A percentile compares a stretch with the other conserved stretches of the same genome.
These are phyloP conservation scores for Parafenestella ontariensis DNA, from an alignment of 2,329 filamentous ascomycete genomes.

Conservation along the genomic window DNA sequence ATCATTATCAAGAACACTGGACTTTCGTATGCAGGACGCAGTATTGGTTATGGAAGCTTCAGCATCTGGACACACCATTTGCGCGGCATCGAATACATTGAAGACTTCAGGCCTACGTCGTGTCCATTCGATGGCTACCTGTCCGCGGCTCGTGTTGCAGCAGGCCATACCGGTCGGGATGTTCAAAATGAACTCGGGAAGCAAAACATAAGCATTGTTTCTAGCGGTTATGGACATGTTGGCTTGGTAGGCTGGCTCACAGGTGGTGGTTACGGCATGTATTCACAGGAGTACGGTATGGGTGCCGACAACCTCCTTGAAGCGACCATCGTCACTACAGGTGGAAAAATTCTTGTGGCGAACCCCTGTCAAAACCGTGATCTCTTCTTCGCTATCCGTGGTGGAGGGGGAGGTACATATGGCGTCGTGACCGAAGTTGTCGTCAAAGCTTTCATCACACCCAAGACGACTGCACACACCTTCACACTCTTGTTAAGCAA, in stretches of 20 bases:
- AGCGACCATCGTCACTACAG: conserved; percentile 43
- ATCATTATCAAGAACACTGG: conserved; percentile 38
- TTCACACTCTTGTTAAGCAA: conserved; percentile 19
- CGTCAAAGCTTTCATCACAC: conserved; percentile 40
- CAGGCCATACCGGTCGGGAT: conserved; percentile 28
- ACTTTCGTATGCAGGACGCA: conserved; percentile 33
- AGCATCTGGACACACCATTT: conserved; percentile 42
- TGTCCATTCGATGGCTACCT: conserved; percentile 13
- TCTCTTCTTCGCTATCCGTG: conserved; percentile 53
- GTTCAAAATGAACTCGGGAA: conserved; percentile 23
- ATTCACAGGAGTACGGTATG: conserved; percentile 48
- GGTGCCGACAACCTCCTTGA: conserved; percentile 47
- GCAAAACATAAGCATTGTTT: conserved; percentile 22
- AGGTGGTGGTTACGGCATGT: conserved; percentile 48
- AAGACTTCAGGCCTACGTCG: conserved; percentile 22
- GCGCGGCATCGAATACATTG: conserved; percentile 30
- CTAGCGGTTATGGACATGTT: conserved; percentile 39
- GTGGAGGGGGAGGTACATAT: conserved; percentile 53
- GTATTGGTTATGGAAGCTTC: conserved; percentile 22
- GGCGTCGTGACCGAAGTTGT: conserved; percentile 45
- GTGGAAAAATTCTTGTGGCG: conserved; percentile 16
- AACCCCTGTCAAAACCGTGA: conserved; percentile 35
- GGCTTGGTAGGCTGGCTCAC: conserved; percentile 51
- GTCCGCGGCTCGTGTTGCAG: conserved; percentile 26
- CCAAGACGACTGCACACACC: conserved; percentile 18